Conservation (phyloP, 352 stramenopile species). For the Pythium phragmitis region DNA sequence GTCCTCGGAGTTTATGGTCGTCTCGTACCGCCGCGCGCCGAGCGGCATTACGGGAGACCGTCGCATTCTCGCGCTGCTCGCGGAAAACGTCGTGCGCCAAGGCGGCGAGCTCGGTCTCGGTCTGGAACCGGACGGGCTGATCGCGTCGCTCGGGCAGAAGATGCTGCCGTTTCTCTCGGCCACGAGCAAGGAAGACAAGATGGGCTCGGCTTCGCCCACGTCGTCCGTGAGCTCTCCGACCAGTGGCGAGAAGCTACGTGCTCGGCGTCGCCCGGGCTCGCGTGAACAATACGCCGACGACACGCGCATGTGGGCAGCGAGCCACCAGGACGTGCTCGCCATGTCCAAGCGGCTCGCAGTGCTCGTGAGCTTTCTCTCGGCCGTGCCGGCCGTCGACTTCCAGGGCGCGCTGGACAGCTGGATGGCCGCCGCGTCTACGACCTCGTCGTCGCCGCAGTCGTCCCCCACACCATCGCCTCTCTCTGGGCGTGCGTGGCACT, state of each 20-base stretch:
- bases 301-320: slow-evolving; percentile 38
- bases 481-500: not conserved
- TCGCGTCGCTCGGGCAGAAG: slow-evolving; percentile 22
- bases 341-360: slow-evolving; percentile 55
- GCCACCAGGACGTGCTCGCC: slow-evolving; percentile 34
- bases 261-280: not conserved
- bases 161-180: slow-evolving; percentile 22
- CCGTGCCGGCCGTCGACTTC: slow-evolving; percentile 35
- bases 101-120: slow-evolving; percentile 7
- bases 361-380: slow-evolving; percentile 40
- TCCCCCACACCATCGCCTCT: slow-evolving; percentile 1
- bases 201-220: slow-evolving; percentile 12
- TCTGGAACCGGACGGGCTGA: slow-evolving; percentile 15
- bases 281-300: slow-evolving; percentile 14
- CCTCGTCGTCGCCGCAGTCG: slow-evolving; percentile 25
- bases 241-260: not conserved
- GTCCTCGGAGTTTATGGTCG: slow-evolving; percentile 59
- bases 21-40: slow-evolving; percentile 60
- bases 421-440: not conserved
- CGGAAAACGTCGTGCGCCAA: slow-evolving; percentile 24
- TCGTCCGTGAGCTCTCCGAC: not conserved
- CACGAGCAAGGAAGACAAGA: slow-evolving; percentile 13
- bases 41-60: slow-evolving; percentile 42
- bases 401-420: slow-evolving; percentile 30
- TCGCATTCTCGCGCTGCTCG: slow-evolving; percentile 30